These are phyloP conservation scores for Medicago lupulina DNA, from an alignment of 306 rosid species.

Conservation along the genomic window DNA sequence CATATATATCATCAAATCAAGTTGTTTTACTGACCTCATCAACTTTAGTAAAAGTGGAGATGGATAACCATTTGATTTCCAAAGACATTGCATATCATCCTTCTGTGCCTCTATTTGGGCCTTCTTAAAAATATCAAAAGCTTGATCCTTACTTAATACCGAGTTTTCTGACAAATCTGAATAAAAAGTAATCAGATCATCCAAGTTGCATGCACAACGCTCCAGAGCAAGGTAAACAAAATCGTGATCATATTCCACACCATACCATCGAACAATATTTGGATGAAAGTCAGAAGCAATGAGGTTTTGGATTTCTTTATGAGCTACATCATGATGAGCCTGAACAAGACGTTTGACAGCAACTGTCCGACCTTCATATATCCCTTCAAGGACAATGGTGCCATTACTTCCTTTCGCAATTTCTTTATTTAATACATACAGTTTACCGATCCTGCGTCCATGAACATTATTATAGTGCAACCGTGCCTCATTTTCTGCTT, in stretches of 20 bases:
- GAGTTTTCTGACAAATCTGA: slow-evolving; percentile 43
- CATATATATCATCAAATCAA: slow-evolving; percentile 6
- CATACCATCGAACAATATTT: slow-evolving; percentile 86
- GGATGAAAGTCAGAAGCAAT: slow-evolving; percentile 83
- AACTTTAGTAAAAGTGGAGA: slow-evolving; percentile 63
- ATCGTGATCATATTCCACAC: slow-evolving; percentile 80
- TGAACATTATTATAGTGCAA: slow-evolving; percentile 38
- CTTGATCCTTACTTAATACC: slow-evolving; percentile 37
- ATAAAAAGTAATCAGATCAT: slow-evolving; percentile 60
- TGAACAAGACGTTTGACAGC: slow-evolving; percentile 91
- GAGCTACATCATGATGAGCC: slow-evolving; percentile 76
- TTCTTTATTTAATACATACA: slow-evolving; percentile 62
- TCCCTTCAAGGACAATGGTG: slow-evolving; percentile 80
- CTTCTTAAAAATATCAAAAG: slow-evolving; percentile 36
- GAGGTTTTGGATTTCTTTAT: slow-evolving; percentile 80
- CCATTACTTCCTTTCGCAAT: slow-evolving; percentile 93
- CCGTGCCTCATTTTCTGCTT: slow-evolving; percentile 41
- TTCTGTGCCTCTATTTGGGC: slow-evolving; percentile 45
- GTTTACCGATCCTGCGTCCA: slow-evolving; percentile 77
- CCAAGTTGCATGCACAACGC: slow-evolving; percentile 75
- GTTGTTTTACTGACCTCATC: slow-evolving; percentile 69
- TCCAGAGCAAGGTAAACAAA: slow-evolving; percentile 83
- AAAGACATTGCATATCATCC: slow-evolving; percentile 46
- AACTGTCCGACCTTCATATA: slow-evolving; percentile 75
- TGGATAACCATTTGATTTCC: slow-evolving; percentile 65